Conservation (phyloP, 441 rosid species). For the Monsonia emarginata region DNA sequence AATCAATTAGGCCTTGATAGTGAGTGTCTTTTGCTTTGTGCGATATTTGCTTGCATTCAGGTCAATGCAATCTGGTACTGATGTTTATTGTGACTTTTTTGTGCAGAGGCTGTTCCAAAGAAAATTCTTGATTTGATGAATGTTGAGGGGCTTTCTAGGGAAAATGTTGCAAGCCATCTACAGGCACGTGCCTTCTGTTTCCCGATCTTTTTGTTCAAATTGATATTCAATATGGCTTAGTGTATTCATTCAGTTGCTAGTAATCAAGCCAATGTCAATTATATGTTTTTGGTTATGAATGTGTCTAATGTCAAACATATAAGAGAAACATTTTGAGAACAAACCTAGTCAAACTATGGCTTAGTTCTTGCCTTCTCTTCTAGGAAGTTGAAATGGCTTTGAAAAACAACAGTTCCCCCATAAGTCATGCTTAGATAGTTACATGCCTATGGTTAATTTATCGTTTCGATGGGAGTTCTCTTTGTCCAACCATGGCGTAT, state of each 20-base stretch:
- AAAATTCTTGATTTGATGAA: slow-evolving; percentile 90
- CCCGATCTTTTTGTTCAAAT: not conserved
- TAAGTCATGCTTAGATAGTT: not conserved
- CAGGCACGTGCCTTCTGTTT: slow-evolving; percentile 41
- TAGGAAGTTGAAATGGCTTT: not conserved
- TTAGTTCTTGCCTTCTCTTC: not conserved
- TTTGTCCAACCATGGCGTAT: not conserved
- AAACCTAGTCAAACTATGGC: not conserved
- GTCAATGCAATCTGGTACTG: not conserved
- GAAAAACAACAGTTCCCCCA: not conserved
- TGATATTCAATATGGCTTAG: not conserved
- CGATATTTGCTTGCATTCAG: slow-evolving; percentile 7
- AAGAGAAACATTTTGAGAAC: not conserved
- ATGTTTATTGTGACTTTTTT: slow-evolving; percentile 6
- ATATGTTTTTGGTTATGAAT: not conserved
- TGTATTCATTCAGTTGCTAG: not conserved
- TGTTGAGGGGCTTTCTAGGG: slow-evolving; percentile 81
- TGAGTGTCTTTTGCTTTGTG: slow-evolving; percentile 29
- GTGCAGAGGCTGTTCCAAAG: slow-evolving; percentile 89
- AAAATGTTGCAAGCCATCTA: slow-evolving; percentile 95
- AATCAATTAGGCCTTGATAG: slow-evolving; percentile 78
- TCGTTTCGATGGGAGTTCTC: not conserved
- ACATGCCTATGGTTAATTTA: not conserved
- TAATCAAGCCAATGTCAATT: not conserved
- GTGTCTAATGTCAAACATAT: not conserved